These are phyloP conservation scores for Sergeia podlipaevii DNA, from an alignment of 208 protist genomes.

Conservation along the genomic window DNA sequence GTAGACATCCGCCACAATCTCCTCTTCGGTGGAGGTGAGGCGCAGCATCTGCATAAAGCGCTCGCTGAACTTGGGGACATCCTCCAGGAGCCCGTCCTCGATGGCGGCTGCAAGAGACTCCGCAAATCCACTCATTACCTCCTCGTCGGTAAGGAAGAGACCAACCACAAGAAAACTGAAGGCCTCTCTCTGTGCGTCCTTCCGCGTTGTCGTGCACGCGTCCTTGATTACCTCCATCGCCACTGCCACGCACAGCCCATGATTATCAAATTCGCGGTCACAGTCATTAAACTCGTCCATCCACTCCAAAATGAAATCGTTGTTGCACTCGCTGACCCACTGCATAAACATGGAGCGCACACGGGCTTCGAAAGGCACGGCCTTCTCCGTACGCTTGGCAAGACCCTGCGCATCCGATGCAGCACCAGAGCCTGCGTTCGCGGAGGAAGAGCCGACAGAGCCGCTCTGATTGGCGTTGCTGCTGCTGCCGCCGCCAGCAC, in stretches of 20 bases:
- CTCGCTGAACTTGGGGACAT: conserved; percentile 84
- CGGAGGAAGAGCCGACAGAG: conserved; percentile 7
- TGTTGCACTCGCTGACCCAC: conserved; percentile 72
- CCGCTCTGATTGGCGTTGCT: conserved; percentile 6
- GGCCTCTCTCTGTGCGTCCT: conserved; percentile 78
- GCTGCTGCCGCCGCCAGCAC: conserved; percentile 1
- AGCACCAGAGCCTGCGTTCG: neutral
- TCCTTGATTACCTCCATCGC: conserved; percentile 69
- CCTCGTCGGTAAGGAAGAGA: conserved; percentile 68
- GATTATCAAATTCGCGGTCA: conserved; percentile 41
- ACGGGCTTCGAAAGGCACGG: conserved; percentile 64
- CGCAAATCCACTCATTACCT: conserved; percentile 75
- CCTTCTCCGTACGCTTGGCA: conserved; percentile 12
- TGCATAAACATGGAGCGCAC: conserved; percentile 65
- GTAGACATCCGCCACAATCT: conserved; percentile 68
- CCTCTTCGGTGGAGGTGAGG: conserved; percentile 65
- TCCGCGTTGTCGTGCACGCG: conserved; percentile 80
- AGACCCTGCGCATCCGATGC: neutral
- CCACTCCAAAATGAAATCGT: conserved; percentile 82
- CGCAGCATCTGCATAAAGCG: conserved; percentile 84
- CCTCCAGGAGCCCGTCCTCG: conserved; percentile 78
- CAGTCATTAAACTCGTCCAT: conserved; percentile 71
- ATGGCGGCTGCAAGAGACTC: conserved; percentile 58
- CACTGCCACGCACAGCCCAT: conserved; percentile 59
- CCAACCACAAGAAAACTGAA: conserved; percentile 80